These are phyloP conservation scores for Sclerotinia borealis DNA, from an alignment of 2,329 filamentous ascomycete genomes.

Conservation along the genomic window DNA sequence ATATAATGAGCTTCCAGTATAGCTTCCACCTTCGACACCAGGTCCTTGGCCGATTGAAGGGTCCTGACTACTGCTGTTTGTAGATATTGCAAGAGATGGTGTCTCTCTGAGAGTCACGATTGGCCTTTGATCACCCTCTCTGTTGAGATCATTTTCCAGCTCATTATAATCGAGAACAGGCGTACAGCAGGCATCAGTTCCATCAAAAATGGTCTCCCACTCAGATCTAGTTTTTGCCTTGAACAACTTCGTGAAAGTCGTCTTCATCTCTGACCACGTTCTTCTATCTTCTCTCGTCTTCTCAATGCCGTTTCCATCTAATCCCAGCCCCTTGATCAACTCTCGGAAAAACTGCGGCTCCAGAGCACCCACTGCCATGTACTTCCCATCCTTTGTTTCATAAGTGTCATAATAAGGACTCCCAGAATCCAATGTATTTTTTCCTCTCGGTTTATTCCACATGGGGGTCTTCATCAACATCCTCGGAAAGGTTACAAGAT, in stretches of 20 bases:
- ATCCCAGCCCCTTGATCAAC: slow-evolving; percentile 60
- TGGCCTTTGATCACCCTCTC: slow-evolving; percentile 65
- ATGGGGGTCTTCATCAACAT: slow-evolving; percentile 56
- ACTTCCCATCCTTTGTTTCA: slow-evolving; percentile 70
- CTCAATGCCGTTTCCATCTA: slow-evolving; percentile 48
- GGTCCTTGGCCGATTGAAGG: slow-evolving; percentile 49
- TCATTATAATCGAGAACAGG: slow-evolving; percentile 74
- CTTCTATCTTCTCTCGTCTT: slow-evolving; percentile 50
- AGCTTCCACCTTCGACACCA: slow-evolving; percentile 62
- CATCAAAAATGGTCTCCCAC: slow-evolving; percentile 84
- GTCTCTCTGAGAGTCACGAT: slow-evolving; percentile 62
- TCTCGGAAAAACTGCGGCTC: slow-evolving; percentile 78
- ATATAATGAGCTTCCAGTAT: slow-evolving; percentile 50
- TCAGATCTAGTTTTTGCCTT: slow-evolving; percentile 62
- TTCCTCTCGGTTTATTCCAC: slow-evolving; percentile 60
- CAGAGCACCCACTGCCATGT: slow-evolving; percentile 83
- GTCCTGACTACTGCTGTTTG: slow-evolving; percentile 36
- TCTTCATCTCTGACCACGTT: slow-evolving; percentile 62
- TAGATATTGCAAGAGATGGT: slow-evolving; percentile 58
- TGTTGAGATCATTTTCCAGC: slow-evolving; percentile 47
- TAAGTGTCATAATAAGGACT: slow-evolving; percentile 89
- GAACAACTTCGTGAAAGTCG: slow-evolving; percentile 58
- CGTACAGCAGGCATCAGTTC: slow-evolving; percentile 87
- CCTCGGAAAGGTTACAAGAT: slow-evolving; percentile 72
- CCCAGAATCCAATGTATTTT: slow-evolving; percentile 76